A percentile compares a stretch with the other conserved stretches of the same genome.
phyloP scores from a whole-genome alignment of 768 basidiomycete species.

The Boletus huronensis region DNA sequence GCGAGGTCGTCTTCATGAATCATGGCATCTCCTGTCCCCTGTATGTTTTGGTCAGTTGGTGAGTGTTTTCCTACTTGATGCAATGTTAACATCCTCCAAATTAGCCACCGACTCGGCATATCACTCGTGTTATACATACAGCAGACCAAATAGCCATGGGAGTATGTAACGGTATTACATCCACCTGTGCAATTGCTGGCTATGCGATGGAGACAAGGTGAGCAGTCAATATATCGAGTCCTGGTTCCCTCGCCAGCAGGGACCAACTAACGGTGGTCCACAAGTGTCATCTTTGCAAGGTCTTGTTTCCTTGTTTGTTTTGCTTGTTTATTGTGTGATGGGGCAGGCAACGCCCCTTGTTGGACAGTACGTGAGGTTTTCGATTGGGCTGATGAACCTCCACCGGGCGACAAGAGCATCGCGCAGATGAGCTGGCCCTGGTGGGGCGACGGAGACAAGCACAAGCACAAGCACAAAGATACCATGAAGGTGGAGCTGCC shows the following conservation, averaged over 20 bases:
- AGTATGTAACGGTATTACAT: conserved; percentile 71
- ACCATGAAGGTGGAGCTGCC: conserved; percentile 24
- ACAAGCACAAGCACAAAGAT: conserved; percentile 26
- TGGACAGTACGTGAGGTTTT: too few relatives aligned
- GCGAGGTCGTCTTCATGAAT: too few relatives aligned
- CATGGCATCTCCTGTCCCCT: conserved; percentile 84
- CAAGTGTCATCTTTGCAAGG: conserved; percentile 85
- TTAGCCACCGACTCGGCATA: conserved; percentile 71
- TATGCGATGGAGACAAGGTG: conserved; percentile 78
- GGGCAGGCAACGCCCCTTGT: too few relatives aligned
- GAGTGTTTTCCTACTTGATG: background rate
- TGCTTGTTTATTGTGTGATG: too few relatives aligned
- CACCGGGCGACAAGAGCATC: conserved; percentile 1
- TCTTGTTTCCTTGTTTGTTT: too few relatives aligned
- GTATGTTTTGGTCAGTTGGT: conserved; percentile 39
- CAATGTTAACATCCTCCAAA: conserved; percentile 2
- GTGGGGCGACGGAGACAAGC: conserved; percentile 33
- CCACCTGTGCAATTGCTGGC: conserved; percentile 76
- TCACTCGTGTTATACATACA: conserved; percentile 89
- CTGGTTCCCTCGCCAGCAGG: background rate
- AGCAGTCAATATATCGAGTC: conserved; percentile 4
- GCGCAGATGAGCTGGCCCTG: conserved; percentile 21
- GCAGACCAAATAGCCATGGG: conserved; percentile 94
- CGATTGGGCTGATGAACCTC: conserved; percentile 44
- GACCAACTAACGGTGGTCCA: background rate